Evolutionary conservation across 2,329 filamentous ascomycete species (phyloP).

Genomic region (Aphanoascus verrucosus): DNA sequence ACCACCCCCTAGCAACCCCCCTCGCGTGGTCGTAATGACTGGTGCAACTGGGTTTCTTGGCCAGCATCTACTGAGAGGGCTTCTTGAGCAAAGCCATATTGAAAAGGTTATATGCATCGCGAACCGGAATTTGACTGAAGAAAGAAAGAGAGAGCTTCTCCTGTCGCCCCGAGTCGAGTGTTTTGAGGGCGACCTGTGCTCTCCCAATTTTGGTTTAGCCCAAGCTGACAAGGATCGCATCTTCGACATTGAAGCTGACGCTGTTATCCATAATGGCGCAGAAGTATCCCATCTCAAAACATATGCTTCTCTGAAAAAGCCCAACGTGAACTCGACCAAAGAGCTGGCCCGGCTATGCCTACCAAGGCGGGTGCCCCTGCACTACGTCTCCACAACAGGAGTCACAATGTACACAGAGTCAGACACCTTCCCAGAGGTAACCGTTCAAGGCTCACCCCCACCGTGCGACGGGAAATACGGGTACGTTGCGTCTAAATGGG

Average conservation of each 20-base stretch:
- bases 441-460: too few relatives aligned
- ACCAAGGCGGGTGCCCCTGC: slow-evolving; percentile 23
- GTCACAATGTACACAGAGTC: too few relatives aligned
- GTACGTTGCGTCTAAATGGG: slow-evolving; percentile 34
- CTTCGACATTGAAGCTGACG: slow-evolving; percentile 25
- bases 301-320: slow-evolving; percentile 20
- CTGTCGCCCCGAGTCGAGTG: too few relatives aligned
- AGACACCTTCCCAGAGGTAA: slow-evolving; percentile 15
- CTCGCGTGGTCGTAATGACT: slow-evolving; percentile 18
- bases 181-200: too few relatives aligned
- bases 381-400: slow-evolving; percentile 25
- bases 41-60: slow-evolving; percentile 33
- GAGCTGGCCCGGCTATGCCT: slow-evolving; percentile 19
- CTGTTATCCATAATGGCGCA: slow-evolving; percentile 48
- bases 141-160: too few relatives aligned
- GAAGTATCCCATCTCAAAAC: slow-evolving; percentile 24
- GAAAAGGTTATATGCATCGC: slow-evolving; percentile 36
- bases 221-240: too few relatives aligned
- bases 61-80: slow-evolving; percentile 27
- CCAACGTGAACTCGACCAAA: slow-evolving; percentile 23
- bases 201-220: too few relatives aligned
- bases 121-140: too few relatives aligned
- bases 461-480: too few relatives aligned
- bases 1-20: background rate
- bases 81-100: slow-evolving; percentile 28